Evolutionary conservation across 1,284 basidiomycete species (phyloP).

Genomic region (Lignosus rhinocerotis): DNA sequence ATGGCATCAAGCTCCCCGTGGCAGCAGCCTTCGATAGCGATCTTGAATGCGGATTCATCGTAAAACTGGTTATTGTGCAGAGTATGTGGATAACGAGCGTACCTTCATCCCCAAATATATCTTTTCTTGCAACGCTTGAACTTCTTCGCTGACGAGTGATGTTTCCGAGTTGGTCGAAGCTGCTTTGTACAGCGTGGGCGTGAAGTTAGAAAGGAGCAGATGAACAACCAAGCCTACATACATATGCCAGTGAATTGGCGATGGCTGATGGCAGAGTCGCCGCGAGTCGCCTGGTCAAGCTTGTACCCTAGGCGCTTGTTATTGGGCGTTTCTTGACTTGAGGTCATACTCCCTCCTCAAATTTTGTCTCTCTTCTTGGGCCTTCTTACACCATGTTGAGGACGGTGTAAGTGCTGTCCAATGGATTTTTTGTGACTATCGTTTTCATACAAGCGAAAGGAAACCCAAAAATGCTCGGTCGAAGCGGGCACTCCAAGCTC

Average conservation of each 20-base stretch:
- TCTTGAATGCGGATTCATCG: slow-evolving; percentile 9
- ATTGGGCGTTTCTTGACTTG: slow-evolving; percentile 11
- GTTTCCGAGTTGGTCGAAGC: background rate
- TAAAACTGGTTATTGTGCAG: background rate
- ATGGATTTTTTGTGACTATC: background rate
- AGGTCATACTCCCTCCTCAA: slow-evolving; percentile 9
- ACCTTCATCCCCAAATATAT: slow-evolving; percentile 14
- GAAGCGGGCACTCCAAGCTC: slow-evolving; percentile 89
- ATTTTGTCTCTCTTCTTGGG: slow-evolving; percentile 1
- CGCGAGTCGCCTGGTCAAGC: too few species aligned
- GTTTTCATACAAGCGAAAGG: slow-evolving; percentile 33
- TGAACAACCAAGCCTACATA: too few species aligned
- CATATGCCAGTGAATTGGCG: too few species aligned
- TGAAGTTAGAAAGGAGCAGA: too few species aligned
- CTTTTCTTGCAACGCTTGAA: too few species aligned
- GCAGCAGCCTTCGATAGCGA: slow-evolving; percentile 80
- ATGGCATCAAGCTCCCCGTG: slow-evolving; percentile 90
- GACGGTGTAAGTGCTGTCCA: slow-evolving; percentile 35
- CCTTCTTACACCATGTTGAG: slow-evolving; percentile 36
- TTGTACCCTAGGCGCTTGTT: background rate
- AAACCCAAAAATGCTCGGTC: slow-evolving; percentile 97
- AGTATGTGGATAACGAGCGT: background rate
- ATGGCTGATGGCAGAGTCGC: too few species aligned
- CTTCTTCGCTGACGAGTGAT: background rate
- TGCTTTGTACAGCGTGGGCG: too few species aligned